Base-by-base conservation (phyloP, 129 eudicot species). In the Sambucus nigra region DNA sequence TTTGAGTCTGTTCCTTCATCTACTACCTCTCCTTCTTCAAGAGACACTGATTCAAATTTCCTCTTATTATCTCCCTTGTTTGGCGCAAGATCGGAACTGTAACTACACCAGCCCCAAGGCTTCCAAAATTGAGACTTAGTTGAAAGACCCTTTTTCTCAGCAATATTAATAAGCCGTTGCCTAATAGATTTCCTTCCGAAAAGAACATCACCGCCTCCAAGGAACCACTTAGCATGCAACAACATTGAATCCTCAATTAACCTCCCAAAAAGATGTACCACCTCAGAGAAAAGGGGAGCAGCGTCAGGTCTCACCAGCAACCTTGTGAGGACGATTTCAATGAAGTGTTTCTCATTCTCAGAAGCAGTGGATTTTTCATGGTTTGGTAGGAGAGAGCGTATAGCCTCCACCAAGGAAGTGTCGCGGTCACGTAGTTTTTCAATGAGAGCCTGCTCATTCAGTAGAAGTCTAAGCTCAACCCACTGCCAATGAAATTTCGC, bases 401-500 rank as follows among this genome's bases (percentile, higher is more conserved):
- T 71, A 49, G 84, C 94, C 25, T 92, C 99, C 4, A 65, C 78
- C 9, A 86, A 55, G 2, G 99, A 82, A 40, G 77, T 50, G 26
- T 92, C 95, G 46, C 60, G 75, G 39, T 80, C 65, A 54, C 74
- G 86, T 22, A 87, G 51, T 47, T 85, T 91, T 51, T 80, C 95
- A 49, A 79, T 63, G 0, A 92, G 67, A 27, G 84, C 83, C 66
- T 86, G 95, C 48, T 92, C 99, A 42, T 84, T 86, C 13, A 86
- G 35, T 14, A 92, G 81, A 32, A 92, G 68, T 74, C 95, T 77
- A 8, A 86, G 80, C 73, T 86, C 95, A 16, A 92, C 82, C 99
- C 99, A 92, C 59, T 91, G 99, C 99, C 99, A 91, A 65, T 86
- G 99, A 61, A 91, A 91, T 53, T 79, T 91, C 16, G 95, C 99